phyloP scores from a whole-genome alignment of 2,329 filamentous ascomycete species.

The Magnaporthiopsis incrustans region DNA sequence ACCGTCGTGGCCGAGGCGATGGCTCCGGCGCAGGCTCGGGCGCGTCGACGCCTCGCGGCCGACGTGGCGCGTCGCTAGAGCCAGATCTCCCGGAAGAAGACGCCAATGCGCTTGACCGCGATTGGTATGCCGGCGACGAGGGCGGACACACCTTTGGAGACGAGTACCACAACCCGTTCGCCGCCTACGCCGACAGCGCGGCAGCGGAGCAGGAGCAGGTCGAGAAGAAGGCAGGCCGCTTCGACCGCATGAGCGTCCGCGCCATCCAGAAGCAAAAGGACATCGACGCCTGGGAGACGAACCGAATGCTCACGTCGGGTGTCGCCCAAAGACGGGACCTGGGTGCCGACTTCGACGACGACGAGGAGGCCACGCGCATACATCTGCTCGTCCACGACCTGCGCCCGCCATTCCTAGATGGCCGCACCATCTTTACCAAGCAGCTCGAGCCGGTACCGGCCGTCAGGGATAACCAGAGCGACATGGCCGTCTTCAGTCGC shows the following conservation, averaged over 20 bases:
- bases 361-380: slow-evolving; percentile 81
- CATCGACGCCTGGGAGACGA: slow-evolving; percentile 97
- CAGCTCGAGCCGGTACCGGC: slow-evolving; percentile 92
- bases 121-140: slow-evolving; percentile 90
- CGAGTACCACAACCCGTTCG: slow-evolving; percentile 88
- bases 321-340: slow-evolving; percentile 85
- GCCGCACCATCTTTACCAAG: slow-evolving; percentile 92
- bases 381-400: slow-evolving; percentile 92
- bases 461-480: slow-evolving; percentile 87
- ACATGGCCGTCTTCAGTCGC: slow-evolving; percentile 96
- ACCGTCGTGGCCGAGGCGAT: slow-evolving; percentile 15
- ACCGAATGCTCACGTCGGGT: slow-evolving; percentile 93
- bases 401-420: slow-evolving; percentile 89
- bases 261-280: slow-evolving; percentile 84
- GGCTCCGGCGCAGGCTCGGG: slow-evolving; percentile 19
- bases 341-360: slow-evolving; percentile 75
- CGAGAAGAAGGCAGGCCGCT: slow-evolving; percentile 71
- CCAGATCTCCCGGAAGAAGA: slow-evolving; percentile 58
- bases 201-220: slow-evolving; percentile 63
- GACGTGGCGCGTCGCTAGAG: slow-evolving; percentile 33
- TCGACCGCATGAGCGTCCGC: slow-evolving; percentile 59
- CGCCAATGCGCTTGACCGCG: slow-evolving; percentile 69
- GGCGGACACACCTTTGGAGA: slow-evolving; percentile 78
- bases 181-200: slow-evolving; percentile 63
- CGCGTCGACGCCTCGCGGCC: slow-evolving; percentile 10